Evolutionary conservation across 1,139 yeast species (phyloP), one percentile per base, ranked within the genome.

Genomic region (Nakaseomyces kungkrabaensis): DNA sequence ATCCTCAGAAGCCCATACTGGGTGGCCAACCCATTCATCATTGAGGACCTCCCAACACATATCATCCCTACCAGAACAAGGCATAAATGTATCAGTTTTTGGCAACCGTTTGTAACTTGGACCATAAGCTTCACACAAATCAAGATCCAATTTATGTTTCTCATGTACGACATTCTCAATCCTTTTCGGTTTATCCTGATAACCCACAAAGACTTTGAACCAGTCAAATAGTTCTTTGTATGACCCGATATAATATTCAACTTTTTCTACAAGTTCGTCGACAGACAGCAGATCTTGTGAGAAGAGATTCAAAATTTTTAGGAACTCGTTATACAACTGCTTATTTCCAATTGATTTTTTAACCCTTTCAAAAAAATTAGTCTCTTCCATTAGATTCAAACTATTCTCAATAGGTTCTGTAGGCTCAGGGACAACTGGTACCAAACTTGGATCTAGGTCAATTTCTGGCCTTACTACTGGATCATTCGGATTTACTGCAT

Each of bases 21-120:
- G 99, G 68, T 90, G 97, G 3, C 97, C 97, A 27, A 92, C 97
- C 97, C 97, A 94, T 69, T 92, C 97, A 66, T 92, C 98, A 67
- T 92, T 92, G 59, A 94, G 76, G 27, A 92, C 96, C 66, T 92
- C 97, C 97, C 97, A 90, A 66, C 98, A 94, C 94, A 94, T 87
- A 63, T 90, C 97, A 68, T 94, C 99, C 59, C 98, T 79, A 26
- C 98, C 98, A 8, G 96, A 87, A 63, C 97, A 90, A 22, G 97
- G 97, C 96, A 90, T 89, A 63, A 82, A 86, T 0, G 96, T 88
- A 66, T 92, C 97, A 1, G 94, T 81, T 62, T 92, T 92, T 31
- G 99, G 99, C 49, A 94, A 74, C 60, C 86, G 81, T 62, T 97
- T 79, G 68, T 92, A 92, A 37, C 96, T 86, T 13, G 97, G 97